A percentile compares a stretch with the other conserved stretches of the same genome.
Evolutionary conservation across 2,329 filamentous ascomycete genomes (phyloP).

Genomic region (Sarocladiaceae sp.): DNA sequence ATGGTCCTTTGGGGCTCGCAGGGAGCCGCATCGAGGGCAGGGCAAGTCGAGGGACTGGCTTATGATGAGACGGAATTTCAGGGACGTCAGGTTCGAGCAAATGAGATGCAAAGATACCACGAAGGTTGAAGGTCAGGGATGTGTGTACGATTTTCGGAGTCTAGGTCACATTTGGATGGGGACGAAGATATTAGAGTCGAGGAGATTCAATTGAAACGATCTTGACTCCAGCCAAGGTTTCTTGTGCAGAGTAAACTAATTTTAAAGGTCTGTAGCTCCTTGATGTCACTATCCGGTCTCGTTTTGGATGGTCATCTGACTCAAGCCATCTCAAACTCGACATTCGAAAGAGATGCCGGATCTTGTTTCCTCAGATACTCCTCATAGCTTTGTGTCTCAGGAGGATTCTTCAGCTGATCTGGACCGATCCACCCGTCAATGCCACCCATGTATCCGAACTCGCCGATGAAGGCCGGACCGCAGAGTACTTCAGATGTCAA

Average conservation of each 20-base stretch:
- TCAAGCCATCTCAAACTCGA: background rate
- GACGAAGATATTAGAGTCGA: background rate
- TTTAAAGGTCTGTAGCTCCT: too few species aligned
- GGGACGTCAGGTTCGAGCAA: background rate
- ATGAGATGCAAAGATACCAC: slow-evolving; percentile 5
- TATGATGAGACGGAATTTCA: background rate
- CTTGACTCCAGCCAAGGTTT: background rate
- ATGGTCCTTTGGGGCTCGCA: background rate
- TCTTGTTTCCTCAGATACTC: slow-evolving; percentile 20
- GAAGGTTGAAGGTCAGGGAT: background rate
- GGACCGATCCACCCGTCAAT: slow-evolving; percentile 31
- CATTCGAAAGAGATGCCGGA: background rate
- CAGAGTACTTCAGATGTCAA: slow-evolving; percentile 34
- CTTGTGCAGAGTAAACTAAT: background rate
- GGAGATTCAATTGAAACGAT: background rate
- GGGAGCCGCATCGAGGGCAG: background rate
- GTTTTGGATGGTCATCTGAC: background rate
- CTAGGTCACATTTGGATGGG: background rate
- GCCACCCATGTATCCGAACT: slow-evolving; percentile 38
- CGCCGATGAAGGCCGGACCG: slow-evolving; percentile 26
- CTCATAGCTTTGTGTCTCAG: slow-evolving; percentile 23
- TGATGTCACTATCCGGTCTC: too few species aligned
- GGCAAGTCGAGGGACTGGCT: background rate
- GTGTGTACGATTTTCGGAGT: slow-evolving; percentile 6
- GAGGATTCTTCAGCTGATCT: slow-evolving; percentile 28